Conservation (phyloP, 441 rosid genomes). For the Macaranga tanarius region DNA sequence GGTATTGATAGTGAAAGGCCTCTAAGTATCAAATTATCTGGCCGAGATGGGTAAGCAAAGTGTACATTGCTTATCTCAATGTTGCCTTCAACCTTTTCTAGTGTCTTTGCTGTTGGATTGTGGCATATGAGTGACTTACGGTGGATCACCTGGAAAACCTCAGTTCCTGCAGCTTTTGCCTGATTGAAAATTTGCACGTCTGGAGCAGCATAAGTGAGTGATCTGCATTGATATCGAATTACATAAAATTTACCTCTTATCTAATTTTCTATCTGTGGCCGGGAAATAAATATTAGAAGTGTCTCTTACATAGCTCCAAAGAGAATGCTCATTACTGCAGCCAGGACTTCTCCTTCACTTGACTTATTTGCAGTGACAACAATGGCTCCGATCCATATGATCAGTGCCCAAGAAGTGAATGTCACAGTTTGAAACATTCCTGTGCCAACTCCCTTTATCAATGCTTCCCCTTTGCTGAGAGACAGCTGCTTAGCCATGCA, state of each 20-base stretch:
- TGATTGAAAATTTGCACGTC: constrained; percentile 67
- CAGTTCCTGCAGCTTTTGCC: constrained; percentile 66
- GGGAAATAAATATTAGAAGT: neutral
- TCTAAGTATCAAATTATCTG: constrained; percentile 42
- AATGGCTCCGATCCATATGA: constrained; percentile 62
- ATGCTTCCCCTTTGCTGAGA: constrained; percentile 53
- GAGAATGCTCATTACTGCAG: constrained; percentile 69
- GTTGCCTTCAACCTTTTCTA: constrained; percentile 43
- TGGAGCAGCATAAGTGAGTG: constrained; percentile 69
- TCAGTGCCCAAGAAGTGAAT: constrained; percentile 58
- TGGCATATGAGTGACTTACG: constrained; percentile 44
- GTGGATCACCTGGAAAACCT: constrained; percentile 50
- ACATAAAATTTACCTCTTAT: too few relatives aligned
- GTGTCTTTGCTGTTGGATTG: constrained; percentile 26
- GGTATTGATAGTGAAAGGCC: constrained; percentile 60
- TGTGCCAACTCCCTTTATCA: constrained; percentile 62
- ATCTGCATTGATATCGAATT: constrained; percentile 31
- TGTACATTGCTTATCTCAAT: constrained; percentile 41
- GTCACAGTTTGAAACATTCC: constrained; percentile 64
- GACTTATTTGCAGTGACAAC: constrained; percentile 41
- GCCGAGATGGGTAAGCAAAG: constrained; percentile 63
- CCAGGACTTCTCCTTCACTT: constrained; percentile 55
- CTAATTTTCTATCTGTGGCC: neutral
- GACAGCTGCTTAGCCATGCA: constrained; percentile 45
- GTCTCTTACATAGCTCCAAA: constrained; percentile 57